Conservation (phyloP, 2,329 filamentous ascomycete species). For the Aspergillus ochraceoroseus region DNA sequence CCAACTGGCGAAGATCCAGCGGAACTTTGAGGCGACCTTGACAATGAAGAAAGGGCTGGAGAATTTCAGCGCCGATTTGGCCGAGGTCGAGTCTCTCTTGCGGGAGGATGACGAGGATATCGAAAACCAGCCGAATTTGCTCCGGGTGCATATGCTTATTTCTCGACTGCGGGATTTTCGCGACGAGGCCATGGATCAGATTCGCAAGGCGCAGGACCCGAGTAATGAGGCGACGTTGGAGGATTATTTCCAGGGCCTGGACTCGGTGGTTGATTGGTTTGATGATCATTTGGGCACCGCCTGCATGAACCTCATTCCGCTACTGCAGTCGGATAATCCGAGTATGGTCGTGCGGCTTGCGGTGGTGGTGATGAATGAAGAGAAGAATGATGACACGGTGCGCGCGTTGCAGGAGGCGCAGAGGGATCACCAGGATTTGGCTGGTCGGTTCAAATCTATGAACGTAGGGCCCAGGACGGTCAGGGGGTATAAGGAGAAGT, state of each 20-base stretch:
- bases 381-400: constrained; percentile 91
- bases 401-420: constrained; percentile 89
- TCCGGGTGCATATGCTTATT: constrained; percentile 85
- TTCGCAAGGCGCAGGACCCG: constrained; percentile 67
- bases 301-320: constrained; percentile 81
- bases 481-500: constrained; percentile 95
- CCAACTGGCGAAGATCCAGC: constrained; percentile 55
- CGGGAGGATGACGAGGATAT: constrained; percentile 76
- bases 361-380: constrained; percentile 88
- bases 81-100: constrained; percentile 71
- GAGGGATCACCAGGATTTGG: constrained; percentile 92
- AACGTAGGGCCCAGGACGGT: constrained; percentile 87
- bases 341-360: constrained; percentile 87
- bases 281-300: constrained; percentile 88
- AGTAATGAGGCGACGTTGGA: constrained; percentile 76
- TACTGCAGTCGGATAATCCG: constrained; percentile 81
- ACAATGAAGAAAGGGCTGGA: constrained; percentile 89
- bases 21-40: constrained; percentile 92
- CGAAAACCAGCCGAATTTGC: constrained; percentile 86
- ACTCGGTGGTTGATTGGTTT: constrained; percentile 87
- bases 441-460: constrained; percentile 88
- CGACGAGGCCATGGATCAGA: constrained; percentile 95
- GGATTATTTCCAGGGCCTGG: constrained; percentile 82
- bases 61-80: constrained; percentile 73
- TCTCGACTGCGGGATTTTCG: constrained; percentile 88